These are phyloP conservation scores for Apiotrichum porosum DNA, from an alignment of 1,284 basidiomycete genomes.

Conservation along the genomic window DNA sequence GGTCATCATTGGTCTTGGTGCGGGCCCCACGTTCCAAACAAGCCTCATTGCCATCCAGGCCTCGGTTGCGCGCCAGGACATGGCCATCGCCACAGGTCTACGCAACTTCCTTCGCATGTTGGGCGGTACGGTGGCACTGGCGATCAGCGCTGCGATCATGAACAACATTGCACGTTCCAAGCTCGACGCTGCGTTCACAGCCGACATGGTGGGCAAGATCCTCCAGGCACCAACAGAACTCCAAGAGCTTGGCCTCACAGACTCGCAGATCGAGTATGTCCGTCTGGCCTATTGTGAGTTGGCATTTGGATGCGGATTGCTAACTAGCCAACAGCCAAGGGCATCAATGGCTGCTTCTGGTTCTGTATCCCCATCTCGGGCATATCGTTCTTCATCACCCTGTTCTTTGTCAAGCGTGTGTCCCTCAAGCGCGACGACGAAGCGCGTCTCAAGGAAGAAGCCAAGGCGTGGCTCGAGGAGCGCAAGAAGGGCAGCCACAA, in stretches of 20 bases:
- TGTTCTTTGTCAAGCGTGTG: conserved; percentile 29
- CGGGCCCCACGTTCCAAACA: conserved; percentile 51
- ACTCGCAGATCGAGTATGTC: conserved; percentile 11
- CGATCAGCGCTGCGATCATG: conserved; percentile 19
- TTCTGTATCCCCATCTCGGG: conserved; percentile 27
- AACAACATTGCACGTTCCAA: conserved; percentile 28
- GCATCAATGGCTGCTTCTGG: conserved; percentile 29
- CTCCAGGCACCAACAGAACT: conserved; percentile 27
- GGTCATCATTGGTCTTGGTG: conserved; percentile 61
- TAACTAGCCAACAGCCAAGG: conserved; percentile 4
- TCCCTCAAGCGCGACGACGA: conserved; percentile 30
- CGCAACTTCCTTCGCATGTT: conserved; percentile 35
- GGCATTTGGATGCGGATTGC: background rate
- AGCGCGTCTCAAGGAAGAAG: conserved; percentile 23
- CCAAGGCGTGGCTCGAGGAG: conserved; percentile 23
- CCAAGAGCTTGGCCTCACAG: conserved; percentile 10
- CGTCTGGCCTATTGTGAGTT: conserved; percentile 24
- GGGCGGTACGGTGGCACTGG: conserved; percentile 22
- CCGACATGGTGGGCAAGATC: conserved; percentile 8
- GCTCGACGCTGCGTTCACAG: background rate
- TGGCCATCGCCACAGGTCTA: conserved; percentile 33
- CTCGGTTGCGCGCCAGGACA: conserved; percentile 23
- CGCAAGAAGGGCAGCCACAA: conserved; percentile 16
- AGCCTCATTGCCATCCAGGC: conserved; percentile 54
- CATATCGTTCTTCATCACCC: conserved; percentile 25